Evolutionary conservation across 345 rosid species (phyloP).

Genomic region (Durio zibethinus): DNA sequence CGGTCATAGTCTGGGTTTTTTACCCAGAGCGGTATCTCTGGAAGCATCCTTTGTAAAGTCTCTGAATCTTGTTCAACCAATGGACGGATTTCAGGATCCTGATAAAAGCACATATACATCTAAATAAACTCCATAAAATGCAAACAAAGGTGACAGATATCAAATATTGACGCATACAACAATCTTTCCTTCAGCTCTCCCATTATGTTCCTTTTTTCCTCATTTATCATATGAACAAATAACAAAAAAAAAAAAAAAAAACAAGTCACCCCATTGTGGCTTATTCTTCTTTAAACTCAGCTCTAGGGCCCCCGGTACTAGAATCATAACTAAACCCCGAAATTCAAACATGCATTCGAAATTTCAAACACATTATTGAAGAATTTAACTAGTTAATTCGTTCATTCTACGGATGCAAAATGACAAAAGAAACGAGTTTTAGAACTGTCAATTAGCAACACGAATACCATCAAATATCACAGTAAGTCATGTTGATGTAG

Average conservation of each 20-base stretch:
- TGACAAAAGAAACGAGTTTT: too few species aligned
- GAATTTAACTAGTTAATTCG: too few species aligned
- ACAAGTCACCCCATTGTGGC: too few species aligned
- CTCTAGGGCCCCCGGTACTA: too few species aligned
- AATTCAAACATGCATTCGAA: too few species aligned
- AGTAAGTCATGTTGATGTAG: background rate
- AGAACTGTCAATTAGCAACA: too few species aligned
- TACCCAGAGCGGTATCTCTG: slow-evolving; percentile 94
- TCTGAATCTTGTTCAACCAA: slow-evolving; percentile 73
- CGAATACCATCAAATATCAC: background rate
- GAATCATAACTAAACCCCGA: too few species aligned
- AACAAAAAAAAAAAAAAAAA: too few species aligned
- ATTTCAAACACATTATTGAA: too few species aligned
- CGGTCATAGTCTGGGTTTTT: slow-evolving; percentile 92
- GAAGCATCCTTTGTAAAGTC: slow-evolving; percentile 73
- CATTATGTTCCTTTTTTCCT: background rate
- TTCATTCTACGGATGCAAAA: background rate
- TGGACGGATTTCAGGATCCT: slow-evolving; percentile 75
- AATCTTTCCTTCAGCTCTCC: background rate
- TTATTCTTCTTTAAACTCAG: too few species aligned
- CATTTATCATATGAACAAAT: background rate
- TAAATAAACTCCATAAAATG: background rate
- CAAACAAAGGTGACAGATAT: background rate
- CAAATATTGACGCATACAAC: background rate
- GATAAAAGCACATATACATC: slow-evolving; percentile 15